These are phyloP conservation scores for Ophiostoma populinum DNA, from an alignment of 2,329 filamentous ascomycete species.

Conservation along the genomic window DNA sequence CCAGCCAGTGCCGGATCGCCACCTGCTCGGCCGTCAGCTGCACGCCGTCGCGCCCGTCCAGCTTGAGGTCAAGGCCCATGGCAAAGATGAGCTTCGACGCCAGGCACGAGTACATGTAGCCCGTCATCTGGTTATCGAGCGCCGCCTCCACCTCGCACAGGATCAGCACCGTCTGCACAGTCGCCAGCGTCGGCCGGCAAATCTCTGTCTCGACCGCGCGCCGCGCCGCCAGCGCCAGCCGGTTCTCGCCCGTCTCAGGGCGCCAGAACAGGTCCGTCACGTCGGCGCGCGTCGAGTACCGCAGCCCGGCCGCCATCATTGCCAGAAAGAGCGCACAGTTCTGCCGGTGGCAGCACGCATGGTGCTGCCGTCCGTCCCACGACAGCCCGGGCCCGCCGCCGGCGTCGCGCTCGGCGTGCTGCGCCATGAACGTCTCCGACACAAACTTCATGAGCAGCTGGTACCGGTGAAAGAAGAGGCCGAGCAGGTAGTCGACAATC, in stretches of 20 bases:
- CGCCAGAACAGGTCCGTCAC: conserved; percentile 3
- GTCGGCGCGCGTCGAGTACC: conserved; percentile 4
- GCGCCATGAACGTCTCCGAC: conserved; percentile 3
- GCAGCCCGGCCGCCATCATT: conserved; percentile 7
- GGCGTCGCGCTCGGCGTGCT: not conserved
- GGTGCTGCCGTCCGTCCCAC: not conserved
- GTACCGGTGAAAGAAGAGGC: conserved; percentile 7
- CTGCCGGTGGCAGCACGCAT: conserved; percentile 3
- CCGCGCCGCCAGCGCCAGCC: conserved; percentile 3
- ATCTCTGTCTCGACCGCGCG: conserved; percentile 5
- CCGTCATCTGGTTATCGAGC: conserved; percentile 8
- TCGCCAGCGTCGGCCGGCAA: conserved; percentile 4
- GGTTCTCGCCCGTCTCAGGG: conserved; percentile 4
- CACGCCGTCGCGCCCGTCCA: conserved; percentile 3
- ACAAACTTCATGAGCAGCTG: conserved; percentile 9
- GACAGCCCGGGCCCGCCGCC: not conserved
- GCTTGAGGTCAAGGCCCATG: conserved; percentile 6
- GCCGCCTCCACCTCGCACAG: conserved; percentile 7
- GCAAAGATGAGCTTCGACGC: conserved; percentile 7
- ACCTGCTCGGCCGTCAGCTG: conserved; percentile 5
- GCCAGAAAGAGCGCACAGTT: conserved; percentile 6
- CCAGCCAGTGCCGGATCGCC: conserved; percentile 8
- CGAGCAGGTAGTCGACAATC: conserved; percentile 6
- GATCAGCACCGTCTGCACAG: conserved; percentile 8
- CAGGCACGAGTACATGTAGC: conserved; percentile 9